Evolutionary conservation across 208 protist genomes (phyloP), one percentile per base, ranked within the genome.

Genomic region (Crithidia acanthocephali): DNA sequence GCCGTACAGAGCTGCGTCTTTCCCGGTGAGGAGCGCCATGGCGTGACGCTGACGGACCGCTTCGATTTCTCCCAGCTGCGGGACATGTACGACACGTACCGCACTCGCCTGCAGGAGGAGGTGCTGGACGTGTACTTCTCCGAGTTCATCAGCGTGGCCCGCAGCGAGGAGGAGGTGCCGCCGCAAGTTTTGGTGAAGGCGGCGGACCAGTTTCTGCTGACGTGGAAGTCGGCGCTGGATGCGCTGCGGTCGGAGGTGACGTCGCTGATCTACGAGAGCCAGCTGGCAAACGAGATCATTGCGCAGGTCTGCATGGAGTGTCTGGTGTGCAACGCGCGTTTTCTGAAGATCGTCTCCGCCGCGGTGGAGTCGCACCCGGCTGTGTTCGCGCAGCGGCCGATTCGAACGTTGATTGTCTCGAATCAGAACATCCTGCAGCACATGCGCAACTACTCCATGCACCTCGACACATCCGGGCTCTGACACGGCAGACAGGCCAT

Each of bases 281-380:
- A 52, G 30, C 72, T 88, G 22, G 70, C 80, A 27, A 76, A 79
- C n/a, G 88, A 94, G 59, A 35, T 92, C 4, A 78, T 87, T 0
- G 88, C 87, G 52, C 88, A 96, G 67, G 75, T 79, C 13, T 96
- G 91, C 76, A 94, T 91, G 79, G 84, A 96, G 45, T 81, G 79
- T 42, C 76, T 96, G 11, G 68, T 94, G 52, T 87, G 81, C 77
- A 96, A 96, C 62, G 88, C 86, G 18, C 78, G 85, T 11, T 93
- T 94, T 42, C 78, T 92, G 22, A 78, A 67, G 40, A 74, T 79
- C 48, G 64, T 93, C 7, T 74, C 84, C 2, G 50, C 40, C 15
- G 74, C 74, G 1, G 40, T 89, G 1, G 82, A 85, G 48, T 35
- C 48, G 6, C 28, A 68, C 25, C 47, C 65, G 4, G 57, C 74